phyloP scores from a whole-genome alignment of 2,329 filamentous ascomycete genomes.

The Alternaria alternata region DNA sequence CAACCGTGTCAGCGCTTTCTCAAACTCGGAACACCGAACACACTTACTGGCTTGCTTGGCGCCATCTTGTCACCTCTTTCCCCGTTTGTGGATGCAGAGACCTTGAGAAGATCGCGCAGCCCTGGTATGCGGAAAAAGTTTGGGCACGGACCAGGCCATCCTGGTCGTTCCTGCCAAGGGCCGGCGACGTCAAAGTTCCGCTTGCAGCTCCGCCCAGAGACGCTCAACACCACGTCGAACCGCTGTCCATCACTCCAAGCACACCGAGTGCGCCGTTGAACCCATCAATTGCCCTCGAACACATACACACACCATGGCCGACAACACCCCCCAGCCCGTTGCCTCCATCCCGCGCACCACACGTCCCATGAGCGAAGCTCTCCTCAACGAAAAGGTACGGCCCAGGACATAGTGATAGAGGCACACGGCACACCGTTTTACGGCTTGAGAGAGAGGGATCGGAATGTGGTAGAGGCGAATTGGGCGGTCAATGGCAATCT shows the following conservation, averaged over 20 bases:
- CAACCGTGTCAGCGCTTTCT: background rate
- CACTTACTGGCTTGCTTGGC: slow-evolving; percentile 26
- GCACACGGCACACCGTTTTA: background rate
- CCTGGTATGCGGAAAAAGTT: slow-evolving; percentile 28
- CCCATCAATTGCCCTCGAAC: slow-evolving; percentile 40
- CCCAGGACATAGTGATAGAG: background rate
- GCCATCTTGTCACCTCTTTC: slow-evolving; percentile 33
- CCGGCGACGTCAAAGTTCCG: slow-evolving; percentile 37
- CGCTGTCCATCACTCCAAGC: slow-evolving; percentile 16
- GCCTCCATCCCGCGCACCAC: slow-evolving; percentile 73
- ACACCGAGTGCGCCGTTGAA: slow-evolving; percentile 29
- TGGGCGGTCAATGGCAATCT: background rate
- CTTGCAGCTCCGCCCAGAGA: slow-evolving; percentile 27
- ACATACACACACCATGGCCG: slow-evolving; percentile 60
- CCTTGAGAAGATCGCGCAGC: slow-evolving; percentile 5
- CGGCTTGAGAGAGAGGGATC: background rate
- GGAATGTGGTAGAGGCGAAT: background rate
- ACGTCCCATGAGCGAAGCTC: slow-evolving; percentile 92
- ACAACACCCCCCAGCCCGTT: slow-evolving; percentile 62
- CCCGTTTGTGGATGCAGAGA: slow-evolving; percentile 13
- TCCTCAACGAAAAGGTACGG: slow-evolving; percentile 97
- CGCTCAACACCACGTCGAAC: slow-evolving; percentile 36
- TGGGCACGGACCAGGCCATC: slow-evolving; percentile 23
- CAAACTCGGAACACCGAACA: fast-evolving
- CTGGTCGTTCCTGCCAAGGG: slow-evolving; percentile 32